Evolutionary conservation across 2,329 filamentous ascomycete genomes (phyloP).

Genomic region (Plectosphaerella plurivora): DNA sequence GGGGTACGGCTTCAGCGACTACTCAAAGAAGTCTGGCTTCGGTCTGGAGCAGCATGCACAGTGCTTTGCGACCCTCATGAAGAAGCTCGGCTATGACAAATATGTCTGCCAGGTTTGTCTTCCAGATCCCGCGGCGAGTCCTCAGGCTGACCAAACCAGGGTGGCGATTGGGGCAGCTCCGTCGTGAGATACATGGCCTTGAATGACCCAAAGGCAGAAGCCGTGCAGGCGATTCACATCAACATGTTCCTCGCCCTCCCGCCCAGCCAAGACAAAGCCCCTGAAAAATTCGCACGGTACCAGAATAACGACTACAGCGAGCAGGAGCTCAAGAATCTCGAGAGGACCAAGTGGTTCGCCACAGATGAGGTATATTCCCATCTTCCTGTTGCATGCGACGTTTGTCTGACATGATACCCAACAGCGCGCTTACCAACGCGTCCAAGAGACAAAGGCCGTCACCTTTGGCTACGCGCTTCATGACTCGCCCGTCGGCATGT

Average conservation of each 20-base stretch:
- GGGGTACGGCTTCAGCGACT: constrained; percentile 37
- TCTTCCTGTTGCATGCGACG: too few relatives aligned
- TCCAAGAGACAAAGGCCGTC: constrained; percentile 3
- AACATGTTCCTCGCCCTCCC: constrained; percentile 6
- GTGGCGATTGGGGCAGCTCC: constrained; percentile 22
- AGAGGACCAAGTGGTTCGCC: background rate
- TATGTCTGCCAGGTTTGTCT: constrained; percentile 18
- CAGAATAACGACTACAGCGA: background rate
- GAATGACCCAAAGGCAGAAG: constrained; percentile 1
- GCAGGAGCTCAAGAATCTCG: background rate
- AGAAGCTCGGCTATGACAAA: constrained; percentile 27
- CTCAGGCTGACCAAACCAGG: constrained; percentile 10
- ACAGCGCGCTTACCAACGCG: background rate
- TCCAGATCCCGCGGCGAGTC: background rate
- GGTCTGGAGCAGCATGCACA: constrained; percentile 20
- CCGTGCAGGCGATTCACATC: constrained; percentile 5
- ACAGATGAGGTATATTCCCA: background rate
- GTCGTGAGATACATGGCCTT: constrained; percentile 12
- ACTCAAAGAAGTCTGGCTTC: constrained; percentile 23
- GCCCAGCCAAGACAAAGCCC: background rate
- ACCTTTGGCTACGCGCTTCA: constrained; percentile 12
- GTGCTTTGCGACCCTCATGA: constrained; percentile 32
- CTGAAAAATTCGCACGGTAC: background rate
- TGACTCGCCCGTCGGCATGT: constrained; percentile 23
- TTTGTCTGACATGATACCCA: background rate